Evolutionary conservation across 805 yeast species (phyloP).

Genomic region (Nakazawaea ishiwadae): DNA sequence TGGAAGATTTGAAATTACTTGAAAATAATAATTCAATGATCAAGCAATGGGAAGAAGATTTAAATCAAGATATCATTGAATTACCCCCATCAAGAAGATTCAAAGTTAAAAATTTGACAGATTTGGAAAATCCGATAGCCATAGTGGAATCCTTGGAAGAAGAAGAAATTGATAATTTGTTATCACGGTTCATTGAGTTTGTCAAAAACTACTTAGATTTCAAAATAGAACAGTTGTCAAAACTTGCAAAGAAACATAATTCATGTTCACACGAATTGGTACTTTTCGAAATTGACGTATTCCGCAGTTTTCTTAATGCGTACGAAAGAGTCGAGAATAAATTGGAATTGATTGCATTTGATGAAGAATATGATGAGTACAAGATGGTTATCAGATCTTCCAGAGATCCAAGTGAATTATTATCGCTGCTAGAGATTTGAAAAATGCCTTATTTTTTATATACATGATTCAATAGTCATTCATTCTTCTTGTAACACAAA

Average conservation of each 20-base stretch:
- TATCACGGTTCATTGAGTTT: neutral
- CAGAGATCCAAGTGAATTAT: neutral
- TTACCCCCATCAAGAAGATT: neutral
- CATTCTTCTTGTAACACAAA: too few species aligned
- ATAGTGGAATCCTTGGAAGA: neutral
- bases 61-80: slow-evolving; percentile 17
- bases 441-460: neutral
- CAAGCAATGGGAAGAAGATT: slow-evolving; percentile 34
- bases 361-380: neutral
- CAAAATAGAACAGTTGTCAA: neutral
- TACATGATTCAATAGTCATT: neutral
- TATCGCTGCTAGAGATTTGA: neutral
- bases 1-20: slow-evolving; percentile 20
- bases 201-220: neutral
- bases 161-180: neutral
- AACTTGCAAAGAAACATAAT: neutral
- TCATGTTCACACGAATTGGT: neutral
- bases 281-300: neutral
- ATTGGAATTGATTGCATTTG: neutral
- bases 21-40: slow-evolving; percentile 16
- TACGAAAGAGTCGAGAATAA: neutral
- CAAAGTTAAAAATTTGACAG: neutral
- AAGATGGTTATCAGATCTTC: neutral
- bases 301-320: neutral
- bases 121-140: neutral